Percentiles rank a stretch among this genome's conserved stretches.
Conservation (phyloP, 768 basidiomycete genomes). For the Chiua virens region DNA sequence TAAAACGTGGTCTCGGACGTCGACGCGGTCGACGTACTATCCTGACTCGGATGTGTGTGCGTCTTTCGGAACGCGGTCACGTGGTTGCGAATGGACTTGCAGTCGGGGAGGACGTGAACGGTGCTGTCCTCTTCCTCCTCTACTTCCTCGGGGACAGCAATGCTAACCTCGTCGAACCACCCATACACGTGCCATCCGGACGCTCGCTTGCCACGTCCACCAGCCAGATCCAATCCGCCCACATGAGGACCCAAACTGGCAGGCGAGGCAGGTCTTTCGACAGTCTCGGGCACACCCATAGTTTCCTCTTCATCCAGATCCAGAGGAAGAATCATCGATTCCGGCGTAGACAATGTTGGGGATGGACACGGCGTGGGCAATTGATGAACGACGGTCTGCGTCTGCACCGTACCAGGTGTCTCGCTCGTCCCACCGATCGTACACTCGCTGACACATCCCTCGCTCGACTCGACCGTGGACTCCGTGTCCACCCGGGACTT, state of each 20-base stretch:
- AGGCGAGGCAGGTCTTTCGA: conserved; percentile 14
- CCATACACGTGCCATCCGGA: conserved; percentile 34
- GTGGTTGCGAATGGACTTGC: conserved; percentile 10
- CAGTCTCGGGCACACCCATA: not conserved
- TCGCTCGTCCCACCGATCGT: conserved; percentile 2
- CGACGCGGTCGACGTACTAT: conserved; percentile 24
- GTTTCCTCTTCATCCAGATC: conserved; percentile 5
- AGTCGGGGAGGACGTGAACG: not conserved
- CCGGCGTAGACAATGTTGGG: conserved; percentile 15
- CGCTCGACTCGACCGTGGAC: not conserved
- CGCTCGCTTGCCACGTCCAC: conserved; percentile 32
- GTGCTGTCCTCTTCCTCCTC: not conserved
- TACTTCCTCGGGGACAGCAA: not conserved
- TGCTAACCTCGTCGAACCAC: conserved; percentile 27
- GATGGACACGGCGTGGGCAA: conserved; percentile 31
- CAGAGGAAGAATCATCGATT: not conserved
- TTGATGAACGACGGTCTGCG: conserved; percentile 2
- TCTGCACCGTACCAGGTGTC: not conserved
- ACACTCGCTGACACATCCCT: conserved; percentile 3
- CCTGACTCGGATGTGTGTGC: conserved; percentile 24
- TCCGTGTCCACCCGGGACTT: conserved; percentile 3
- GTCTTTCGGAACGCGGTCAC: conserved; percentile 9
- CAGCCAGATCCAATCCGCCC: conserved; percentile 30
- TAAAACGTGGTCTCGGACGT: conserved; percentile 29
- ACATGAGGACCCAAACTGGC: conserved; percentile 27